Conservation (phyloP, 352 stramenopile species). For the Pythium myriotylum region DNA sequence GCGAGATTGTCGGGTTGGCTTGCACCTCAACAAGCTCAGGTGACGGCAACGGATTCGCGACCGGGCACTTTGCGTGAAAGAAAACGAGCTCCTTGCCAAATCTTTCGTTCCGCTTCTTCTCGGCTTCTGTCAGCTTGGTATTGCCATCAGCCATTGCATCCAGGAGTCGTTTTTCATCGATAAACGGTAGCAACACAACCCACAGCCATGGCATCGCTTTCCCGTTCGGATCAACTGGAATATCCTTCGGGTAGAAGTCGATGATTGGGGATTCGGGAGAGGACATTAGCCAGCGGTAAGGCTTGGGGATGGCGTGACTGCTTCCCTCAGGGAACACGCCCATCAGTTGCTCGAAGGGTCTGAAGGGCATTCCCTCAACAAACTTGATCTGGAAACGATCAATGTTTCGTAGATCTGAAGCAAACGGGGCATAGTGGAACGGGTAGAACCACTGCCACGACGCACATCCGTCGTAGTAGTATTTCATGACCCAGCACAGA, state of each 20-base stretch:
- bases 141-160: conserved; percentile 83
- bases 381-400: conserved; percentile 93
- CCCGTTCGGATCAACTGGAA: conserved; percentile 98
- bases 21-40: conserved; percentile 44
- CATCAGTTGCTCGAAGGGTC: conserved; percentile 98
- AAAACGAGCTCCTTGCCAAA: conserved; percentile 86
- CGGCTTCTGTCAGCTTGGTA: conserved; percentile 62
- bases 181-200: conserved; percentile 99
- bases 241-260: conserved; percentile 96
- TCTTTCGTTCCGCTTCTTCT: conserved; percentile 84
- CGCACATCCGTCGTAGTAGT: conserved; percentile 99
- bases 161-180: conserved; percentile 96
- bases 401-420: conserved; percentile 92
- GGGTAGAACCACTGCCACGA: conserved; percentile 99
- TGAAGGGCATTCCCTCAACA: conserved; percentile 94
- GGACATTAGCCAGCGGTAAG: conserved; percentile 96
- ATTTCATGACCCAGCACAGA: conserved; percentile 98
- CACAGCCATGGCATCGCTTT: conserved; percentile 99
- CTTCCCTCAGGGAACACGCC: conserved; percentile 97
- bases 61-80: conserved; percentile 70
- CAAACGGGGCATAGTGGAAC: conserved; percentile 98
- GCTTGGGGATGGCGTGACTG: conserved; percentile 92
- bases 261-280: conserved; percentile 96
- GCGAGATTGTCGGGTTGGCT: conserved; percentile 51
- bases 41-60: conserved; percentile 45